These are phyloP conservation scores for Solanum boliviense DNA, from an alignment of 257 asterid genomes.

Conservation along the genomic window DNA sequence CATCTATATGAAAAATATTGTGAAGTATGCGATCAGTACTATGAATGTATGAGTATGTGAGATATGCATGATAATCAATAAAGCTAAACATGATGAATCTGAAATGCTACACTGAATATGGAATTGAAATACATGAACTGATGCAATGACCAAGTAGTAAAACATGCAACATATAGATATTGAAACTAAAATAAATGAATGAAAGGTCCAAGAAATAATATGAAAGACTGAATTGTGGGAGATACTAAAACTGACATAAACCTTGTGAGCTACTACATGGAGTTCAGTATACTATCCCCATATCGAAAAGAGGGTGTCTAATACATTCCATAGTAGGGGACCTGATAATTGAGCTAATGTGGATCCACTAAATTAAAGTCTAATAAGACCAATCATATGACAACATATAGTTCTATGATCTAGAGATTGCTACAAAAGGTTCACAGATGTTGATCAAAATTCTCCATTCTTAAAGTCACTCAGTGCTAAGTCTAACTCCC, in stretches of 20 bases:
- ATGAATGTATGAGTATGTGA: not conserved
- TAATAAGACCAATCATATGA: no score
- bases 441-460: not conserved
- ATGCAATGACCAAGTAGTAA: not conserved
- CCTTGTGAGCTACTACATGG: not conserved
- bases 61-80: not conserved
- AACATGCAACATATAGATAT: not conserved
- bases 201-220: not conserved
- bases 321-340: not conserved
- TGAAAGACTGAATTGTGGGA: no score
- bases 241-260: not conserved
- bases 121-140: not conserved
- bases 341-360: not conserved
- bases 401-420: not conserved
- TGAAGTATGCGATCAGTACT: not conserved
- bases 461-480: not conserved
- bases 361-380: not conserved
- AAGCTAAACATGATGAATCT: no score
- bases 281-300: not conserved
- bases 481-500: no score
- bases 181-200: no score
- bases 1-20: no score
- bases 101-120: not conserved
- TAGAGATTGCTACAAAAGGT: not conserved
- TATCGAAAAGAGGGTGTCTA: not conserved